Evolutionary conservation across 2,329 filamentous ascomycete genomes (phyloP).

Genomic region (Ascochyta fabae): DNA sequence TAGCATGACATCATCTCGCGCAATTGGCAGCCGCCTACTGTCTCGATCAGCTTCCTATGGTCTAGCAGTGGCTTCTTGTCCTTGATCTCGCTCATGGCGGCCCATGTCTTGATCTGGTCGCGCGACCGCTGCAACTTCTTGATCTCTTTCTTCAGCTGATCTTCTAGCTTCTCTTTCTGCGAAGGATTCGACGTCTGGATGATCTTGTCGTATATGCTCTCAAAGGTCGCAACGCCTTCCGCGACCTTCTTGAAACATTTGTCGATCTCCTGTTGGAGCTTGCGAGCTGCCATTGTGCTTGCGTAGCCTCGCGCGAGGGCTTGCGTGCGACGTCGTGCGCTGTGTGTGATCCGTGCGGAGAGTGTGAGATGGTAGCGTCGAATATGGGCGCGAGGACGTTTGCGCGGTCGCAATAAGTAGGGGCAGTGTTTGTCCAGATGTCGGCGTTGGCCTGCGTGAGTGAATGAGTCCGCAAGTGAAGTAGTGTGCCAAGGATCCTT

Average conservation of each 20-base stretch:
- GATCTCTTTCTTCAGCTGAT: conserved; percentile 98
- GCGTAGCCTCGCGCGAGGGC: conserved; percentile 44
- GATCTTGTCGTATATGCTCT: conserved; percentile 97
- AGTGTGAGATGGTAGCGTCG: conserved; percentile 11
- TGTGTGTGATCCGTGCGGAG: conserved; percentile 8
- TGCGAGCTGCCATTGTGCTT: conserved; percentile 85
- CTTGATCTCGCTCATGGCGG: conserved; percentile 97
- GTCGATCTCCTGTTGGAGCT: conserved; percentile 97
- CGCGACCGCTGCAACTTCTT: conserved; percentile 98
- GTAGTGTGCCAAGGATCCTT: conserved; percentile 18
- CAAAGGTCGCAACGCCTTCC: conserved; percentile 91
- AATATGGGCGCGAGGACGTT: conserved; percentile 27
- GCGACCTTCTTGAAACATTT: conserved; percentile 99
- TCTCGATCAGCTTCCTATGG: conserved; percentile 95
- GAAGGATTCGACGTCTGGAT: conserved; percentile 88
- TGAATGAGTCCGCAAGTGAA: conserved; percentile 24
- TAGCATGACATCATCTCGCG: conserved; percentile 32
- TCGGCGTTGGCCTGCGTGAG: conserved; percentile 20
- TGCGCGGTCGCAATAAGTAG: conserved; percentile 25
- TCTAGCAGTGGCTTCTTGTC: conserved; percentile 96
- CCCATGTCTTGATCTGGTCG: conserved; percentile 99
- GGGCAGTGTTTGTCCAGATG: conserved; percentile 25
- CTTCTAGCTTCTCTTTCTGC: conserved; percentile 97
- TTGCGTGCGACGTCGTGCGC: conserved; percentile 20
- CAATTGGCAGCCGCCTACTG: conserved; percentile 63